phyloP scores from a whole-genome alignment of 768 basidiomycete species.

The Pisolithus orientalis region DNA sequence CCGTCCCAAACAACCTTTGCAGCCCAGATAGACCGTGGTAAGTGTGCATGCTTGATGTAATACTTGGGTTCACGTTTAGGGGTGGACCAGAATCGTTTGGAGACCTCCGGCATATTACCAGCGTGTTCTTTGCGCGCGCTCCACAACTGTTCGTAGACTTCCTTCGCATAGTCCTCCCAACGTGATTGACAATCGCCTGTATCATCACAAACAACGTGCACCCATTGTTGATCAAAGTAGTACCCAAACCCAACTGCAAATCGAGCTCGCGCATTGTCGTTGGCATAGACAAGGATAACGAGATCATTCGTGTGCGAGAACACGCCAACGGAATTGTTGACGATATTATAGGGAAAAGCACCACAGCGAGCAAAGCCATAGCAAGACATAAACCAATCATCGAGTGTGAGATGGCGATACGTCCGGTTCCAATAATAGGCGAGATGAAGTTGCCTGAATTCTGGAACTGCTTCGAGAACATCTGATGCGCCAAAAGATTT shows the following conservation, averaged over 20 bases:
- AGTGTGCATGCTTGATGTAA: neutral
- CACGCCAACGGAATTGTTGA: neutral
- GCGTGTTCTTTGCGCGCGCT: neutral
- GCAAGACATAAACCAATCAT: neutral
- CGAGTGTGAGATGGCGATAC: neutral
- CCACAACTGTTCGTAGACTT: neutral
- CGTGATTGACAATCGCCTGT: neutral
- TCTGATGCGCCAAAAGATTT: neutral
- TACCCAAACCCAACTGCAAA: neutral
- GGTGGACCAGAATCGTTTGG: too few relatives aligned
- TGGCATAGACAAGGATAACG: neutral
- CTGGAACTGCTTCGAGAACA: neutral
- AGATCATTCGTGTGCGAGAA: neutral
- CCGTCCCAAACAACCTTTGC: neutral
- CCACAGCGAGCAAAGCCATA: neutral
- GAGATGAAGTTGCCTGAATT: neutral
- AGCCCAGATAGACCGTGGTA: neutral
- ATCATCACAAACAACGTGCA: neutral
- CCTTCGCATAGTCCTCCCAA: neutral
- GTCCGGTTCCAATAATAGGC: neutral
- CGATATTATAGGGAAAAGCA: neutral
- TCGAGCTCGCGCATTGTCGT: neutral
- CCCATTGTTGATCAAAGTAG: neutral
- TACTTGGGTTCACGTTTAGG: neutral
- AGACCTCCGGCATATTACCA: neutral